Evolutionary conservation across 108 stramenopile genomes (phyloP), one percentile per base, ranked within the genome.

Genomic region (Epithemia pelagica): DNA sequence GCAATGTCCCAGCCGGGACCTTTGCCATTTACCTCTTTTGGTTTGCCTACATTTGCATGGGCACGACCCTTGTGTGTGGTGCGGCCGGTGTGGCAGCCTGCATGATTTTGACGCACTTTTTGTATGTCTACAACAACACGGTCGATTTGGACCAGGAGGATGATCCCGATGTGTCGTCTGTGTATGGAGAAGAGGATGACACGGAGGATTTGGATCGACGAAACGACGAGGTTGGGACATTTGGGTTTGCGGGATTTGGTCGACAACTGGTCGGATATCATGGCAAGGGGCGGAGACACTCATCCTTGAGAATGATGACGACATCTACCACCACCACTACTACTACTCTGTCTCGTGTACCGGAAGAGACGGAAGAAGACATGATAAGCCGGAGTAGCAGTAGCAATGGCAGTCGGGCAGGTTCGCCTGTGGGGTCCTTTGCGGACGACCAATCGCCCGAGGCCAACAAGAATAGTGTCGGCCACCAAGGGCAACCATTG

Each of bases 1-100:
- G 61, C 2, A 29, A 61, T 61, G 61, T 32, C 3, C 21, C 3
- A n/a, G 61, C 28, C 61, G 5, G 31, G 28, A 30, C 61, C 61
- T 21, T 61, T n/a, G 30, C 30, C 8, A 27, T 10, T 7, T 61
- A 29, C 28, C 10, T 61, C n/a, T 32, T 61, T n/a, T 61, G 61
- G 61, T 61, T 61, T 32, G 28, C 30, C 61, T 61, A 29, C 30
- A 5, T n/a, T 5, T 61, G 26, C 24, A 28, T 32, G 5, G 28
- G 61, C 30, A 27, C 26, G 30, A 21, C 30, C n/a, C 28, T 61
- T n/a, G 21, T 32, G 27, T 31, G 30, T 61, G 61, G 61, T 21
- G n/a, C 26, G n/a, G 61, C 26, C 7, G 61, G 30, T 18, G 21
- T 61, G 5, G 29, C 8, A 10, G 26, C 24, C 21, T 61, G 61